Conservation (phyloP, 768 basidiomycete species). For the Termitomyces titanicus region DNA sequence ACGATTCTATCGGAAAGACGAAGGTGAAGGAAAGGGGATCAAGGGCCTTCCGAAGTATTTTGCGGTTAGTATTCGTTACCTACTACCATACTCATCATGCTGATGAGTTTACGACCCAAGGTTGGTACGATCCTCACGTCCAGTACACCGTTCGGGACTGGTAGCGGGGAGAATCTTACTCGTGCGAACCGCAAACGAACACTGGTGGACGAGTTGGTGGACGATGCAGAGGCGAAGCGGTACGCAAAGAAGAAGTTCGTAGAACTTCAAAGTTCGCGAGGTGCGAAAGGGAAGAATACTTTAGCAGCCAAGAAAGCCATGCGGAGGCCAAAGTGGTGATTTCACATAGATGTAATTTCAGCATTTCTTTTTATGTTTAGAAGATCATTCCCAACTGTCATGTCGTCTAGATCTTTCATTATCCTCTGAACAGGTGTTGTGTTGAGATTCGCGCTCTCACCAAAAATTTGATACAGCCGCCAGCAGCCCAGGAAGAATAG, state of each 20-base stretch:
- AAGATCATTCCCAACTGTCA: too few relatives aligned
- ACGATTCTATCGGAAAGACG: constrained; percentile 85
- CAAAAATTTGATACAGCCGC: too few relatives aligned
- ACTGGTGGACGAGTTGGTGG: constrained; percentile 84
- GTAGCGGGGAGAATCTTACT: constrained; percentile 68
- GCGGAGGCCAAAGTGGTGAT: constrained; percentile 69
- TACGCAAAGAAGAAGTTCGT: constrained; percentile 93
- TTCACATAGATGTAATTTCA: not conserved
- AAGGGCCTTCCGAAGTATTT: constrained; percentile 87
- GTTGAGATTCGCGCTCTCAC: too few relatives aligned
- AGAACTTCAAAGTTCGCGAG: constrained; percentile 66
- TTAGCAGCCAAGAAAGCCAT: constrained; percentile 60
- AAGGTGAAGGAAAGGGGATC: constrained; percentile 80
- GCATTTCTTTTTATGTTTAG: not conserved
- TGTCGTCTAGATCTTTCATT: too few relatives aligned
- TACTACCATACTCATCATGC: constrained; percentile 3
- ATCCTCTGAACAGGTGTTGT: too few relatives aligned
- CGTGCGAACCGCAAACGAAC: constrained; percentile 72
- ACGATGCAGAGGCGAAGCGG: constrained; percentile 79
- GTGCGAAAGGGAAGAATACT: constrained; percentile 68
- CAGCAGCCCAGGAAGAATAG: too few relatives aligned
- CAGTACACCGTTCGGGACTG: constrained; percentile 66
- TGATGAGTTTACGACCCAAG: constrained; percentile 32
- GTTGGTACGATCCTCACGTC: constrained; percentile 77
- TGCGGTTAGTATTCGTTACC: constrained; percentile 54